These are phyloP conservation scores for Boletus pseudopeckii DNA, from an alignment of 768 basidiomycete species.

Conservation along the genomic window DNA sequence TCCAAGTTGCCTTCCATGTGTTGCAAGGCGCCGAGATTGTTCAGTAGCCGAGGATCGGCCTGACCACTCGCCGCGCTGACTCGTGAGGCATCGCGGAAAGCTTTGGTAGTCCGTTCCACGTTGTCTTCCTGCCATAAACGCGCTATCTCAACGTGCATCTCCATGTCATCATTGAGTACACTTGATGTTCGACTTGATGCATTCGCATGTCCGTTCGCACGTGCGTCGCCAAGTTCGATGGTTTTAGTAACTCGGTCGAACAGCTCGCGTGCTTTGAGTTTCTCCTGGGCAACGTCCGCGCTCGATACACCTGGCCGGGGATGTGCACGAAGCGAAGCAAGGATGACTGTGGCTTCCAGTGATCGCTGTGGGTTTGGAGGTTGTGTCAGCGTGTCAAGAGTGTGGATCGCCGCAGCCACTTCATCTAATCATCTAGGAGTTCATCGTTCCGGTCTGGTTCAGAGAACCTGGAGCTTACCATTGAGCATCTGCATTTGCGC, in stretches of 20 bases:
- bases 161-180: constrained; percentile 69
- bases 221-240: constrained; percentile 60
- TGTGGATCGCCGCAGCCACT: constrained; percentile 80
- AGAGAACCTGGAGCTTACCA: constrained; percentile 44
- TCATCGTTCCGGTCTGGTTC: not conserved
- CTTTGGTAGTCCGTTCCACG: constrained; percentile 66
- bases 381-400: constrained; percentile 73
- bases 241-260: constrained; percentile 72
- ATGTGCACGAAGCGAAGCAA: constrained; percentile 84
- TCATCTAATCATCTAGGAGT: constrained; percentile 53
- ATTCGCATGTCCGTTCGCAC: constrained; percentile 39
- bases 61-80: constrained; percentile 52
- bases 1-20: constrained; percentile 62
- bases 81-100: constrained; percentile 69
- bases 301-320: constrained; percentile 77
- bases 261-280: constrained; percentile 69
- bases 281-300: constrained; percentile 70
- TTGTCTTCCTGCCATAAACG: constrained; percentile 84
- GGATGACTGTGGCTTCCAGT: constrained; percentile 81
- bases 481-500: constrained; percentile 85
- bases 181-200: constrained; percentile 39
- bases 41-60: constrained; percentile 66
- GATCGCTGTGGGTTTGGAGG: constrained; percentile 61
- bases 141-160: constrained; percentile 90
- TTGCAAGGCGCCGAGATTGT: constrained; percentile 75